phyloP scores from a whole-genome alignment of 805 yeast genomes.

The fission yeast (Schizosaccharomyces pombe) region DNA sequence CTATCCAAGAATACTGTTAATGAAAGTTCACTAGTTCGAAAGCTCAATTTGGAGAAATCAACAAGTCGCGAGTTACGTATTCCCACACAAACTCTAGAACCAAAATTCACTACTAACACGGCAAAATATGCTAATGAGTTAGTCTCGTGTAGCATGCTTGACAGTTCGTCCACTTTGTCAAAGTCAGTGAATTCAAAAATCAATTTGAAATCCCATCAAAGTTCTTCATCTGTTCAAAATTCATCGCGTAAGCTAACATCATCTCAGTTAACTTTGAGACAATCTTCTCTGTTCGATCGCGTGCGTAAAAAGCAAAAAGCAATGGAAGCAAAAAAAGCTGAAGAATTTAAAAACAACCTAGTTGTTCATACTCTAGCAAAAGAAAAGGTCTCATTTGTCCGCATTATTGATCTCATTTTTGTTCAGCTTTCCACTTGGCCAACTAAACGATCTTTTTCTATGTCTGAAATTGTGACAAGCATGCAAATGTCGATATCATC shows the following conservation, averaged over 20 bases:
- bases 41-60: too few species aligned
- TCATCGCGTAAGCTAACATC: neutral
- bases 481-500: neutral
- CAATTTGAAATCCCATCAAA: neutral
- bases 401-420: neutral
- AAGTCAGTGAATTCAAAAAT: neutral
- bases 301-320: neutral
- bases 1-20: too few species aligned
- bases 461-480: neutral
- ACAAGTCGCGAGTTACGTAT: too few species aligned
- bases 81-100: neutral
- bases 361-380: neutral
- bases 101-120: neutral
- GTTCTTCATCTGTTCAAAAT: too few species aligned
- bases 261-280: neutral
- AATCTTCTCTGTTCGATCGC: slow-evolving; percentile 1
- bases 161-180: neutral
- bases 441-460: neutral
- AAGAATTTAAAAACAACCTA: neutral
- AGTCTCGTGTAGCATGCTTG: neutral
- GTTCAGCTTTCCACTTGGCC: neutral
- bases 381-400: neutral
- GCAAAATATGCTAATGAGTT: neutral
- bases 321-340: neutral
- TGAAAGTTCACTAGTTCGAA: too few species aligned